Evolutionary conservation across 176 grass and related monocot genomes (phyloP).

Genomic region (Oryza brachyantha): DNA sequence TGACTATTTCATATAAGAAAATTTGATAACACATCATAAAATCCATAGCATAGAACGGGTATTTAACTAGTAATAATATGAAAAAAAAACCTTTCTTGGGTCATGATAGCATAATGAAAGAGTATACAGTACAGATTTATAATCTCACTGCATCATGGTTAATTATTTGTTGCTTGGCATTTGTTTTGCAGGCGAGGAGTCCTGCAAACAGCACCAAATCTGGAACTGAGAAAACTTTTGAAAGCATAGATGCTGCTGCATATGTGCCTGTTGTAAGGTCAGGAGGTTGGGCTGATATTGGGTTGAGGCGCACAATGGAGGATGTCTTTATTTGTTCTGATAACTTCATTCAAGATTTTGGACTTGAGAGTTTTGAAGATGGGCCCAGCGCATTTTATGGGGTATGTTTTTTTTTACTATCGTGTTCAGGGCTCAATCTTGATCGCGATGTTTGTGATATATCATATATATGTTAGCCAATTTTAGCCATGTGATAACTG

Average conservation of each 20-base stretch:
- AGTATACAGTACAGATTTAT: background rate
- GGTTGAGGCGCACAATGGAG: constrained; percentile 68
- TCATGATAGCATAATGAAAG: constrained; percentile 10
- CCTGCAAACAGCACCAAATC: constrained; percentile 25
- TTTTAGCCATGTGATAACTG: constrained; percentile 7
- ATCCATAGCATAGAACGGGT: no score
- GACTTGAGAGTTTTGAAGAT: constrained; percentile 54
- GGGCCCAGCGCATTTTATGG: constrained; percentile 80
- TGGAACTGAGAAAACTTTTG: constrained; percentile 44
- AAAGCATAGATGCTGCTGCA: constrained; percentile 38
- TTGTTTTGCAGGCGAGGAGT: constrained; percentile 61
- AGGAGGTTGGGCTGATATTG: constrained; percentile 79
- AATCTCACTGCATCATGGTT: background rate
- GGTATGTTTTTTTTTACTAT: constrained; percentile 49
- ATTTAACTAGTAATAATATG: no score
- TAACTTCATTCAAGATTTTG: constrained; percentile 71
- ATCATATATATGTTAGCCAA: constrained; percentile 15
- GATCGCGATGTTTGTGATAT: background rate
- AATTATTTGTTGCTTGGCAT: constrained; percentile 9
- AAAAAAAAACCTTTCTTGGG: background rate
- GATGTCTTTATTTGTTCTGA: constrained; percentile 79
- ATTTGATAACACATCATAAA: no score
- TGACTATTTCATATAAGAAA: no score
- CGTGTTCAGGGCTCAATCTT: background rate
- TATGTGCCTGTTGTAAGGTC: constrained; percentile 75